phyloP scores from a whole-genome alignment of 106 monocot species.

The Apostasia shenzhenica region DNA sequence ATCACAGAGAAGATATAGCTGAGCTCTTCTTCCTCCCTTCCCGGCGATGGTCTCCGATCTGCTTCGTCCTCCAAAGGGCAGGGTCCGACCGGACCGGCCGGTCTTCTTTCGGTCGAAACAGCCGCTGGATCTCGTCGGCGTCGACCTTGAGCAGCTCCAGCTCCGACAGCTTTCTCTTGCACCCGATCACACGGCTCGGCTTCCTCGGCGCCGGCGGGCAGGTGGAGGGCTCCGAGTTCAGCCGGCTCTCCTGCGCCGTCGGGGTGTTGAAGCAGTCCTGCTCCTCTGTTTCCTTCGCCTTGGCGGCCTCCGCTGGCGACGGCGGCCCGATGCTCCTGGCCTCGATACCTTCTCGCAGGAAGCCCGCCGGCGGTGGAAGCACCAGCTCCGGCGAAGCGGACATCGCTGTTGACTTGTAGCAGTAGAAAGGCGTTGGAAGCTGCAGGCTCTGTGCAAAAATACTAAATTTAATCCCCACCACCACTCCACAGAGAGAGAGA shows the following conservation, averaged over 20 bases:
- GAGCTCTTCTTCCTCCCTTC: too few species aligned
- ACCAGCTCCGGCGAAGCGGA: constrained; percentile 27
- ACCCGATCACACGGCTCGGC: constrained; percentile 1
- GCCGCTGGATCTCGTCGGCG: constrained; percentile 30
- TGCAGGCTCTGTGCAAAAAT: background rate
- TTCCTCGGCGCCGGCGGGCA: constrained; percentile 45
- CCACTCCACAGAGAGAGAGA: background rate
- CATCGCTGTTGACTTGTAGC: background rate
- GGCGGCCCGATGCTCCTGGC: background rate
- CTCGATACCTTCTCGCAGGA: background rate
- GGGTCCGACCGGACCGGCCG: background rate
- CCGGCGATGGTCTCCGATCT: background rate
- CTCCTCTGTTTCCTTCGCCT: background rate
- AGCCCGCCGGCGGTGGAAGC: background rate
- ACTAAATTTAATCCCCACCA: background rate
- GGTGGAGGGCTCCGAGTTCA: constrained; percentile 1
- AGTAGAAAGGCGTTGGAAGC: too few species aligned
- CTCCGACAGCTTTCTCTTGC: constrained; percentile 40
- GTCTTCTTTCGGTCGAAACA: constrained; percentile 7
- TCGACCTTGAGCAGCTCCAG: constrained; percentile 18
- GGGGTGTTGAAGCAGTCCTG: constrained; percentile 19
- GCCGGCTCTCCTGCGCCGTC: constrained; percentile 12
- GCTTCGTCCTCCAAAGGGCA: background rate
- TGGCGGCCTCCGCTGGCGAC: background rate
- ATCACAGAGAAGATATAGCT: too few species aligned